Base-by-base conservation (phyloP, 2,329 filamentous ascomycete genomes). In the Phoma herbarum region DNA sequence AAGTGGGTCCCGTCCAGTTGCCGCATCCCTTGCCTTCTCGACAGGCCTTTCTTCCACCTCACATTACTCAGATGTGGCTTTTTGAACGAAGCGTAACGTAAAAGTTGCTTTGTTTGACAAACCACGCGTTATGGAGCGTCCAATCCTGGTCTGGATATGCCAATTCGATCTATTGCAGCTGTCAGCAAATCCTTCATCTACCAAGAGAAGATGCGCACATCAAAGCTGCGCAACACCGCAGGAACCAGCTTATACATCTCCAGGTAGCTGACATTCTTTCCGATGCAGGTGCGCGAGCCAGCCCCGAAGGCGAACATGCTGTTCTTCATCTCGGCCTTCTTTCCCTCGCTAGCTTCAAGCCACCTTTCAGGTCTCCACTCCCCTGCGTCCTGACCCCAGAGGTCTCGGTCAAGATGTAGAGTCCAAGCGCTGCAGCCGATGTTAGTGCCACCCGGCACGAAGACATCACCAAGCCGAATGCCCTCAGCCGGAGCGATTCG, bases 401-500 rank as follows among this genome's bases (percentile, higher is more conserved):
- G 39, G n/a, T 52, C 37, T 12, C 31, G 35, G 18, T 64, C 56
- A 1, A 52, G 48, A 39, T 68, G 64, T 3, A 67, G 9, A 14
- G 51, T 43, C 64, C 64, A 66, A 8, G 61, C 59, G 50, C 23
- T 65, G 44, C 57, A 61, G 1, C 62, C 63, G 22, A 67, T 39
- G 20, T 57, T 62, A 6, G 61, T 64, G n/a, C 64, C 61, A 9
- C 33, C 45, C 1, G 62, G 59, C 2, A 68, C 2, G 22, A 57
- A 23, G 9, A 39, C 9, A 12, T 42, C 50, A 14, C 31, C 41
- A 16, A 64, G n/a, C 1, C 37, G 11, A 2, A 52, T 12, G 7
- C 79, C 80, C 10, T 73, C 74, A 5, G 67, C 51, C 2, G 80
- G 79, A 0, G 75, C 73, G 1, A 78, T 70, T 9, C 80, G 69